Percentiles rank a stretch among this genome's conserved stretches.
Conservation (phyloP, 1,284 basidiomycete species). For the Violaceomyces palustris region DNA sequence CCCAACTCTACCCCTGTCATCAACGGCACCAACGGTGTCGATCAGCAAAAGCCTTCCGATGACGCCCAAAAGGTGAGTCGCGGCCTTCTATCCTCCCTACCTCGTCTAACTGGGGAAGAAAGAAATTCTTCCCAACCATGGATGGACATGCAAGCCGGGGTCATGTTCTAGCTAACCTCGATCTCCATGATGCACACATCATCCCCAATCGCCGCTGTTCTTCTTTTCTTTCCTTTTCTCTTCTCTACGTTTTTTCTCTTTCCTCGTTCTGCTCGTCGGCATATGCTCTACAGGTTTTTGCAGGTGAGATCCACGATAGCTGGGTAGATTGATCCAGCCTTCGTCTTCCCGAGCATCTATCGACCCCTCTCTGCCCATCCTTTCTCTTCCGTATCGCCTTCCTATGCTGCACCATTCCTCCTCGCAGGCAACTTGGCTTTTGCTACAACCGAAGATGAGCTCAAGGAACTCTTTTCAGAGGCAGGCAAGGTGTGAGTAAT, state of each 20-base stretch:
- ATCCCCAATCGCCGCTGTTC: neutral
- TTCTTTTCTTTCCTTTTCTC: neutral
- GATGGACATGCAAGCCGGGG: too few relatives aligned
- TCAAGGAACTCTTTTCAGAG: slow-evolving; percentile 39
- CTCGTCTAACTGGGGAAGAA: too few relatives aligned
- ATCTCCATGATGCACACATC: neutral
- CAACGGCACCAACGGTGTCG: too few relatives aligned
- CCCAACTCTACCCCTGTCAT: too few relatives aligned
- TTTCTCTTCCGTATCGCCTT: neutral
- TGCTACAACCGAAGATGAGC: slow-evolving; percentile 44
- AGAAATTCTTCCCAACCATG: too few relatives aligned
- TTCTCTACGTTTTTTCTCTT: too few relatives aligned
- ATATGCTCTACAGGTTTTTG: too few relatives aligned
- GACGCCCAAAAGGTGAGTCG: slow-evolving; percentile 26
- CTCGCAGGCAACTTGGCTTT: slow-evolving; percentile 44
- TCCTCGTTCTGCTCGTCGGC: too few relatives aligned
- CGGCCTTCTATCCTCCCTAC: too few relatives aligned
- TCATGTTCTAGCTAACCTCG: neutral
- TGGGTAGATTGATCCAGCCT: too few relatives aligned
- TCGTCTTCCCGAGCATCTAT: neutral
- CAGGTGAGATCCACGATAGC: too few relatives aligned
- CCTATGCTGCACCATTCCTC: neutral
- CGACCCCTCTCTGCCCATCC: neutral
- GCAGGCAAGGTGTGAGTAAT: slow-evolving; percentile 40
- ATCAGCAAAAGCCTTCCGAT: slow-evolving; percentile 11